Evolutionary conservation across 192 early-diverging fungal species (phyloP).

Genomic region (Podila verticillata): DNA sequence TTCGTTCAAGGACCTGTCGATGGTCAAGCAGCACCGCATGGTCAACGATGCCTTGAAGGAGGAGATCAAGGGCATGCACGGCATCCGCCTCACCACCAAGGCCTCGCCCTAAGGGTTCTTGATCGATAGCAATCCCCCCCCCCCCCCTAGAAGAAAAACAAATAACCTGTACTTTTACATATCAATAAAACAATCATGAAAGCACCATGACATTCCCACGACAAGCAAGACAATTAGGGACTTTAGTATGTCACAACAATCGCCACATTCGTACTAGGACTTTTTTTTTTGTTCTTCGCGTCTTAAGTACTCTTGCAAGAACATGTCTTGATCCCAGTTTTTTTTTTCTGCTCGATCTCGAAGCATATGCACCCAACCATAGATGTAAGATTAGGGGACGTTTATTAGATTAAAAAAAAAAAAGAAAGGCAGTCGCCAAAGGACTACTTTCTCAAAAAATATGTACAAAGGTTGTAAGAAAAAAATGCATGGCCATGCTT

Average conservation of each 20-base stretch:
- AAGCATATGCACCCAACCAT: no score
- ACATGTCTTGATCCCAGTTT: no score
- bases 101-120: neutral
- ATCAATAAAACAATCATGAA: no score
- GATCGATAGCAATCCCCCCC: neutral
- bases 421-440: no score
- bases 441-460: neutral
- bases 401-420: no score
- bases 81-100: conserved; percentile 67
- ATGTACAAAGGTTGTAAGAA: neutral
- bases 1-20: conserved; percentile 75
- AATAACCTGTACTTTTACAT: no score
- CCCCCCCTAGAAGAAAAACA: neutral
- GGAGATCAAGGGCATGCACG: conserved; percentile 95
- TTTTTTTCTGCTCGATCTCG: no score
- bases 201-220: no score
- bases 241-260: no score
- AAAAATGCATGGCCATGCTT: neutral
- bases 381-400: no score
- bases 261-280: neutral
- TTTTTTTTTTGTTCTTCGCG: neutral
- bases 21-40: conserved; percentile 92
- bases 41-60: conserved; percentile 89
- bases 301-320: no score
- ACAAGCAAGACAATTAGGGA: no score